Percentiles rank a stretch among this genome's conserved stretches.
Evolutionary conservation across 768 basidiomycete genomes (phyloP).

Genomic region (Clathrus columnatus): DNA sequence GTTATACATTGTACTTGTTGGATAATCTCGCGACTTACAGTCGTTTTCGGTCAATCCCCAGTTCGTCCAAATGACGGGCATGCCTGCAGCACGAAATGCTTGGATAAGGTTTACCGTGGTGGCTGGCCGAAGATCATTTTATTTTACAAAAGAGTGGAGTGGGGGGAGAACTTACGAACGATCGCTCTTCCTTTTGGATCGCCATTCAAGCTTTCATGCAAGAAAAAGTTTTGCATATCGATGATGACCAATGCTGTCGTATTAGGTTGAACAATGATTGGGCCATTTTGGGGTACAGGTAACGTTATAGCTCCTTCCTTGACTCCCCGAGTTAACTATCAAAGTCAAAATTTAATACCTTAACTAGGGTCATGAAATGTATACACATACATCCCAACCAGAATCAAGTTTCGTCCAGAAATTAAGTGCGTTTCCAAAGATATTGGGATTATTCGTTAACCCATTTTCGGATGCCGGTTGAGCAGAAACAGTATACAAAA

Average conservation of each 20-base stretch:
- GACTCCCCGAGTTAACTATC: neutral
- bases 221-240: slow-evolving; percentile 4
- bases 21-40: neutral
- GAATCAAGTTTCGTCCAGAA: neutral
- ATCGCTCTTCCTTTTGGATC: slow-evolving; percentile 1
- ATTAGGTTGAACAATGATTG: neutral
- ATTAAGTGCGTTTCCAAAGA: neutral
- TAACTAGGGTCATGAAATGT: neutral
- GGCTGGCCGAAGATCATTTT: neutral
- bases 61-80: neutral
- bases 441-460: neutral
- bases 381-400: neutral
- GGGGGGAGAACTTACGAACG: neutral
- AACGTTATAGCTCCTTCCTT: neutral
- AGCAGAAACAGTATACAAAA: neutral
- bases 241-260: slow-evolving; percentile 1
- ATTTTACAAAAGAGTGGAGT: neutral
- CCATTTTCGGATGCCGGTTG: neutral
- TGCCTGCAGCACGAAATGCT: neutral
- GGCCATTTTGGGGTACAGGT: neutral
- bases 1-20: neutral
- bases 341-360: neutral
- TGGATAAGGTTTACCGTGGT: neutral
- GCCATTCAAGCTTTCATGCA: neutral
- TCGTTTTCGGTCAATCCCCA: slow-evolving; percentile 1